Conservation (phyloP, 495 filamentous ascomycete genomes). For the Neurospora sublineolata region DNA sequence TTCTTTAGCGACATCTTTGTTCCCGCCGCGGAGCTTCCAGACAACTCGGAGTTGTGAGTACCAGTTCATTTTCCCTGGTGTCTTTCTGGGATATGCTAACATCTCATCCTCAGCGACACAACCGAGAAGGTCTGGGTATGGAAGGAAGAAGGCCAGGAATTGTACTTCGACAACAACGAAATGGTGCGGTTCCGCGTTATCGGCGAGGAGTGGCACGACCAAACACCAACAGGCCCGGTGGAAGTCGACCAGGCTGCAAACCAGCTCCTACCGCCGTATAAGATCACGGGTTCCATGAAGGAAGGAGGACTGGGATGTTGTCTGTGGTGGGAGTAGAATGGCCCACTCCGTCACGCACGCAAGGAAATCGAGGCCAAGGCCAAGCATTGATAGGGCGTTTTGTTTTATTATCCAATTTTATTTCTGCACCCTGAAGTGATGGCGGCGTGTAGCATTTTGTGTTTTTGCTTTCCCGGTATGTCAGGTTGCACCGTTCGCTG, state of each 20-base stretch:
- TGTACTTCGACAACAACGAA: slow-evolving; percentile 83
- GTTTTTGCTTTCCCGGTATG: background rate
- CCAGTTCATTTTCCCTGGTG: background rate
- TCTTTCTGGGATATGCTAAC: background rate
- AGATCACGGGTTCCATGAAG: slow-evolving; percentile 51
- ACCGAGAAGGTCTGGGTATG: slow-evolving; percentile 72
- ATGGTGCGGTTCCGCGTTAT: slow-evolving; percentile 74
- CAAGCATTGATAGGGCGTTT: background rate
- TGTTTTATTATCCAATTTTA: background rate
- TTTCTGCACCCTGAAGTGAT: background rate
- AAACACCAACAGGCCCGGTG: slow-evolving; percentile 59
- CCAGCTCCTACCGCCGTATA: slow-evolving; percentile 45
- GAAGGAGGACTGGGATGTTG: slow-evolving; percentile 39
- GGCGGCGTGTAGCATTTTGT: background rate
- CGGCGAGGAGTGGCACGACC: slow-evolving; percentile 78
- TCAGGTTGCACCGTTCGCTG: background rate
- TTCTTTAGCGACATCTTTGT: slow-evolving; percentile 90
- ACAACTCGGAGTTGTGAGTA: slow-evolving; percentile 62
- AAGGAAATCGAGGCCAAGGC: background rate
- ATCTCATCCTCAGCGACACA: slow-evolving; percentile 39
- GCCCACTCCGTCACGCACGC: background rate
- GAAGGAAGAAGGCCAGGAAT: slow-evolving; percentile 55
- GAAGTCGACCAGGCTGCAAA: slow-evolving; percentile 29
- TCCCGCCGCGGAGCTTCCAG: slow-evolving; percentile 56
- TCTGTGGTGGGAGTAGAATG: slow-evolving; percentile 41